These are phyloP conservation scores for Chlamydomonas reinhardtii DNA, from an alignment of 163 green algal genomes.

Conservation along the genomic window DNA sequence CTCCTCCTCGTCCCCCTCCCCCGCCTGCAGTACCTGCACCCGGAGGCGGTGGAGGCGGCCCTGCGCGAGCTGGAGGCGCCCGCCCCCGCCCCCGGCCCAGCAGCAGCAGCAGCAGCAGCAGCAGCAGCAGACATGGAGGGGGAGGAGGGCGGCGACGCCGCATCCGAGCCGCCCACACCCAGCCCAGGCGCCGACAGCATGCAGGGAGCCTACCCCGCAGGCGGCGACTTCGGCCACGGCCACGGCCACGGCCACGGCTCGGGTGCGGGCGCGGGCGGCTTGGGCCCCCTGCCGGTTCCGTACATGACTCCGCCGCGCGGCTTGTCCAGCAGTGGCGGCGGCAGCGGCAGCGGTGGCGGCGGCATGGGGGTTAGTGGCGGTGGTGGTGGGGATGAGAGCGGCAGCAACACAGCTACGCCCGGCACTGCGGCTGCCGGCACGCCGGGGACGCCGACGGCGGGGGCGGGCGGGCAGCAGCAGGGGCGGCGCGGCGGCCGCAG, in stretches of 20 bases:
- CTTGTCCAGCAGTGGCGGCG: slow-evolving; percentile 3
- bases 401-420: slow-evolving; percentile 15
- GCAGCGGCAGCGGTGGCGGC: too few relatives aligned
- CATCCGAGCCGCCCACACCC: too few relatives aligned
- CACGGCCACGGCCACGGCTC: background rate
- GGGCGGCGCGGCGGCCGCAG: slow-evolving; percentile 1
- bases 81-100: background rate
- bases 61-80: slow-evolving; percentile 59
- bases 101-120: too few relatives aligned
- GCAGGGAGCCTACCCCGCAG: too few relatives aligned
- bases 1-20: too few relatives aligned
- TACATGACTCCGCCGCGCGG: slow-evolving; percentile 41
- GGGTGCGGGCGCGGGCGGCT: background rate
- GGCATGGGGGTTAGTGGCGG: too few relatives aligned
- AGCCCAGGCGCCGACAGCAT: background rate
- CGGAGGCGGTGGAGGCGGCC: slow-evolving; percentile 51
- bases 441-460: too few relatives aligned
- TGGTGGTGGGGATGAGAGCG: slow-evolving; percentile 1
- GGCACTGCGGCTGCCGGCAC: background rate
- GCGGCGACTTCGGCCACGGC: background rate
- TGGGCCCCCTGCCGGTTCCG: background rate
- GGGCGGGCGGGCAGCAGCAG: too few relatives aligned
- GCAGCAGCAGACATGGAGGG: too few relatives aligned
- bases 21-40: slow-evolving; percentile 59
- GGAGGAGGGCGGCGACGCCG: too few relatives aligned